Evolutionary conservation across 2,329 filamentous ascomycete genomes (phyloP).

Genomic region (Colletotrichum gigasporum): DNA sequence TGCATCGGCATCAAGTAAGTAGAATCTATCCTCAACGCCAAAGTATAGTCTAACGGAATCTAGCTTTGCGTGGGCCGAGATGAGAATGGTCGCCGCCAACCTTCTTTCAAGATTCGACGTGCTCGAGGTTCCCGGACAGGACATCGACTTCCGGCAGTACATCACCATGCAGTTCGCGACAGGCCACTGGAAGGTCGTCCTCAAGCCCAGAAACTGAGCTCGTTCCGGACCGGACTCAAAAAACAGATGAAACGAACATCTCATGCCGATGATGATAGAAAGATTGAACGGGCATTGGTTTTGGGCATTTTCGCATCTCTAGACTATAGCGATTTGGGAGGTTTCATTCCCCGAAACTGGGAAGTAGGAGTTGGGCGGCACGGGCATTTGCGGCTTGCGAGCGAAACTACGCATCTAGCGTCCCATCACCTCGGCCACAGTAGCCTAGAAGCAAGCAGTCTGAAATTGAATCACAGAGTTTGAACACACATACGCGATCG

Average conservation of each 20-base stretch:
- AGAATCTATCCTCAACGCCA: neutral
- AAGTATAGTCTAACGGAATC: neutral
- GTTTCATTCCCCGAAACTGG: no score
- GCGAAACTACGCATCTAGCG: neutral
- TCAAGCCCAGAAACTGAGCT: constrained; percentile 38
- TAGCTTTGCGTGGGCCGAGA: constrained; percentile 38
- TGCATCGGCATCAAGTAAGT: constrained; percentile 37
- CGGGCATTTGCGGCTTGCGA: neutral
- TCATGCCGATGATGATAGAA: neutral
- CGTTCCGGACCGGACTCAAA: no score
- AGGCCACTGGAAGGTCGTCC: constrained; percentile 42
- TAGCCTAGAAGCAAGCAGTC: no score
- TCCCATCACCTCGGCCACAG: no score
- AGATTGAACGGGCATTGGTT: neutral
- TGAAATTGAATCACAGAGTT: no score
- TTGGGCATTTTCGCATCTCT: neutral
- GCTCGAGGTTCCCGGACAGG: constrained; percentile 34
- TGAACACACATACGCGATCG: no score
- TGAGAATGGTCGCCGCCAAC: constrained; percentile 36
- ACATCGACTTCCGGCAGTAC: constrained; percentile 36
- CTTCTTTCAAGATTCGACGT: constrained; percentile 36
- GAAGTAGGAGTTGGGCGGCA: neutral
- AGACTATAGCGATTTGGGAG: no score
- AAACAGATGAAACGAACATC: neutral
- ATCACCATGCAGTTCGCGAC: constrained; percentile 38